phyloP scores from a whole-genome alignment of 495 filamentous ascomycete genomes.

The Penicillium robsamsonii region DNA sequence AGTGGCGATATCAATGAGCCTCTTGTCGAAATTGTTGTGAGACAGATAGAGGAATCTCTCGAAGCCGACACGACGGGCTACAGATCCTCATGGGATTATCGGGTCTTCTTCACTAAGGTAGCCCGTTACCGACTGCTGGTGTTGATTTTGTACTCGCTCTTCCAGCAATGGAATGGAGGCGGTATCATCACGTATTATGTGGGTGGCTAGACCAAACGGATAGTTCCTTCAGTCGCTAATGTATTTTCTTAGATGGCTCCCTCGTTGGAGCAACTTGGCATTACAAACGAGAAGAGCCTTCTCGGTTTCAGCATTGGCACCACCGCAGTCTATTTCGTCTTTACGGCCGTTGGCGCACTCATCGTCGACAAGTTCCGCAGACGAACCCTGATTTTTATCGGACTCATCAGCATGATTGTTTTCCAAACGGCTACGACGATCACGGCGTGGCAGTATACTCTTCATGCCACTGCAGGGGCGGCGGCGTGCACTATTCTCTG shows the following conservation, averaged over 20 bases:
- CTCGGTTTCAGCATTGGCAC: slow-evolving; percentile 40
- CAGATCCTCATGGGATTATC: slow-evolving; percentile 37
- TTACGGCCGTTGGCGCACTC: slow-evolving; percentile 37
- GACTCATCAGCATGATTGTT: slow-evolving; percentile 36
- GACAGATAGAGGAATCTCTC: slow-evolving; percentile 43
- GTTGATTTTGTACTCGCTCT: slow-evolving; percentile 39
- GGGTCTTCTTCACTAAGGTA: slow-evolving; percentile 37
- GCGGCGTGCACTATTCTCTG: slow-evolving; percentile 39
- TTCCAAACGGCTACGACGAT: slow-evolving; percentile 42
- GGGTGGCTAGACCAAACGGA: slow-evolving; percentile 3
- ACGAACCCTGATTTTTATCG: slow-evolving; percentile 38
- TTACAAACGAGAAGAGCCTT: slow-evolving; percentile 26
- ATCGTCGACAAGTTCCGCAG: slow-evolving; percentile 40
- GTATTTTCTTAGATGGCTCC: slow-evolving; percentile 31
- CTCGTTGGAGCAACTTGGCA: slow-evolving; percentile 35
- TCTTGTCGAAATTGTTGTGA: slow-evolving; percentile 37
- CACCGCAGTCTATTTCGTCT: slow-evolving; percentile 41
- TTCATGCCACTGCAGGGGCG: slow-evolving; percentile 20
- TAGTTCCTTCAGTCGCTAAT: slow-evolving; percentile 1
- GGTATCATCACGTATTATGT: slow-evolving; percentile 44
- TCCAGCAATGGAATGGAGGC: slow-evolving; percentile 48
- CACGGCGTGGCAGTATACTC: slow-evolving; percentile 39
- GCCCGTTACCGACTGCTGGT: slow-evolving; percentile 39
- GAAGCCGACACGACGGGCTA: slow-evolving; percentile 29
- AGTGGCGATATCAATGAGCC: slow-evolving; percentile 37